Conservation (phyloP, 2,329 filamentous ascomycete species). For the Aaosphaeria arxii region DNA sequence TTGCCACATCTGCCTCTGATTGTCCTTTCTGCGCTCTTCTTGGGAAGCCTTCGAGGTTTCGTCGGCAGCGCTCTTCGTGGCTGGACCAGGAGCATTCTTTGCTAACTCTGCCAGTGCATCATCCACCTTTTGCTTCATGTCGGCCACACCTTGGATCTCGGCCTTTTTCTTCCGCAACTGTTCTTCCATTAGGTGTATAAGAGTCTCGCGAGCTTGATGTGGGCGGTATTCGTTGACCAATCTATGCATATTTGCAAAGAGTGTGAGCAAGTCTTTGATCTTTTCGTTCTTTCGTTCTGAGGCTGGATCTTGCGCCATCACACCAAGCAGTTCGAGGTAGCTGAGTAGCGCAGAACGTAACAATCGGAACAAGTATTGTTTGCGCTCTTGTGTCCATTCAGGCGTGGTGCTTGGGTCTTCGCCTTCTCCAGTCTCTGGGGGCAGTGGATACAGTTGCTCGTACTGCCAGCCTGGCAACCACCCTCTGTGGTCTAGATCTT, state of each 20-base stretch:
- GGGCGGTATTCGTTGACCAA: constrained; percentile 92
- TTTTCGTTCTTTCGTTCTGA: constrained; percentile 68
- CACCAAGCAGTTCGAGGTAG: constrained; percentile 79
- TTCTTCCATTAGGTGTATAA: constrained; percentile 85
- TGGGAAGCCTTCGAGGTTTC: constrained; percentile 1
- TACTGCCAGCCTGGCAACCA: constrained; percentile 60
- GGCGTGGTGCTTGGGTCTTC: constrained; percentile 50
- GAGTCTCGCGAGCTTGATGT: constrained; percentile 84
- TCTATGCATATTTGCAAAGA: constrained; percentile 90
- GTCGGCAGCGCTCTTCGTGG: constrained; percentile 1
- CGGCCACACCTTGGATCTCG: constrained; percentile 69
- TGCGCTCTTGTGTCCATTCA: constrained; percentile 48
- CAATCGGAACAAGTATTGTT: constrained; percentile 67
- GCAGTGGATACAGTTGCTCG: constrained; percentile 63
- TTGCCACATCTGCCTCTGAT: constrained; percentile 35
- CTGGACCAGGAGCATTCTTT: constrained; percentile 10
- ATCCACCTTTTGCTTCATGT: constrained; percentile 69
- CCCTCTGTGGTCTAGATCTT: too few species aligned
- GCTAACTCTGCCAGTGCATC: constrained; percentile 68
- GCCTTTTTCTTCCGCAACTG: constrained; percentile 69
- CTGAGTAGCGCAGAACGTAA: constrained; percentile 83
- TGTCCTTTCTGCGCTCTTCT: constrained; percentile 16
- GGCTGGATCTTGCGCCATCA: constrained; percentile 63
- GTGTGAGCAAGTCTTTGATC: constrained; percentile 71
- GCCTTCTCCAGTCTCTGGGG: constrained; percentile 23